Base-by-base conservation (phyloP, 1,139 yeast species). In the Zygoascus hellenicus region DNA sequence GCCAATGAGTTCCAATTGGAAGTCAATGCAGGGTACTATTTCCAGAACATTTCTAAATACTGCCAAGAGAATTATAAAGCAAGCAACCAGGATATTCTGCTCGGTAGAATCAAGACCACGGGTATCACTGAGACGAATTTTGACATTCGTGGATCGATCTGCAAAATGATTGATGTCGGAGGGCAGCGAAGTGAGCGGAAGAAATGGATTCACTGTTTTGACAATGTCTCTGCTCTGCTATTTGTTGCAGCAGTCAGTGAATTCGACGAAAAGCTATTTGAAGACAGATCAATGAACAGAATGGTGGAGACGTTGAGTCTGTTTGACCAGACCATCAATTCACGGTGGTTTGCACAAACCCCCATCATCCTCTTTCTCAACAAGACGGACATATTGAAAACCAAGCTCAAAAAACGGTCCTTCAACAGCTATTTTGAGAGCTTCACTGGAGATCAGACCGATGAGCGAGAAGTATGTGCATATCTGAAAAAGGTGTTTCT, bases 161-260 rank as follows among this genome's bases (percentile, higher is more conserved):
- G 90, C 60, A 81, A 80, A 58, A 87, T 94, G 42, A 71, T 89
- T 48, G 99, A 92, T 69, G 97, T 96, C 5, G 99, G 99, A 43
- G 99, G 99, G 1, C 97, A 89, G 67, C 72, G 97, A 58, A 81
- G 92, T 1, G 97, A 89, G 68, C 79, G 97, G 47, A 87, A 87
- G 61, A 89, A 89, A 65, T 89, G 97, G 97, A 89, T 89, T 55
- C 95, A 89, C 66, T 89, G 96, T 62, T 92, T 94, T 66, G 95
- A 90, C 60, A 88, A 86, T 54, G 89, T 92, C 48, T 85, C 96
- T 0, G 88, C 95, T 1, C 83, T 94, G 1, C 66, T 92, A 34
- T 92, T 89, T 66, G 96, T 92, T n/a, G 77, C 86, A 26, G 97
- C 97, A 0, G 81, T 89, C 32, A 81, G 89, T 42, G 98, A 92